Percentiles rank a stretch among this genome's conserved stretches.
These are phyloP conservation scores for Aspergillus flavus DNA, from an alignment of 2,329 filamentous ascomycete genomes.

Conservation along the genomic window DNA sequence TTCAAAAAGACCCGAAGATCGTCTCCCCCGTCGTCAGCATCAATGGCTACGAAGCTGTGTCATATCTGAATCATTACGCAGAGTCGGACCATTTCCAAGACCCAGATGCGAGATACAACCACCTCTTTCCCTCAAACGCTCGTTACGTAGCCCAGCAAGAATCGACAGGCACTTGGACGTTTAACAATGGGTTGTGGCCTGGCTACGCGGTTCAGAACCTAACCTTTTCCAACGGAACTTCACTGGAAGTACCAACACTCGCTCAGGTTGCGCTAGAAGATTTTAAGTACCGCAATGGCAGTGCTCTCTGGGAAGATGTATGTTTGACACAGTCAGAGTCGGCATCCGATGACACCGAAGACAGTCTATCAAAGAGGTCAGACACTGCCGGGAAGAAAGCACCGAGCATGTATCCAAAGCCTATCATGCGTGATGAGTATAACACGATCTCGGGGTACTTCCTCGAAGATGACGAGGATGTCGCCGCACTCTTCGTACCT, in stretches of 20 bases:
- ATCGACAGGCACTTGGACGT: not conserved
- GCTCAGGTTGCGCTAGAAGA: not conserved
- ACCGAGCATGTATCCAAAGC: not conserved
- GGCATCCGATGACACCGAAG: not conserved
- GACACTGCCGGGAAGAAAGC: not conserved
- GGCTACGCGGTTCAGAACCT: not conserved
- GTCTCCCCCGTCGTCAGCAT: not conserved
- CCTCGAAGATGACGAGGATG: not conserved
- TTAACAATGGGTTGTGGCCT: not conserved
- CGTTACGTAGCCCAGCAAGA: not conserved
- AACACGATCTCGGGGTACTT: not conserved
- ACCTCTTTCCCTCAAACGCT: not conserved
- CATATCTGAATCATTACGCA: not conserved
- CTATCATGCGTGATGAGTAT: not conserved
- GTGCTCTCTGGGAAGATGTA: not conserved
- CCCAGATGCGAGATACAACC: not conserved
- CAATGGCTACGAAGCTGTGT: not conserved
- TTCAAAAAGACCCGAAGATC: not conserved
- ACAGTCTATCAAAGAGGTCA: not conserved
- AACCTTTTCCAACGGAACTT: not conserved
- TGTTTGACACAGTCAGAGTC: not conserved
- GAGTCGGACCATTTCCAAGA: not conserved
- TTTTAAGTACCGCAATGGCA: not conserved
- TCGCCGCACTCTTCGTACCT: not conserved
- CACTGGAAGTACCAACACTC: not conserved